These are phyloP conservation scores for Arabidopsis lyrata DNA, from an alignment of 441 rosid species.

Conservation along the genomic window DNA sequence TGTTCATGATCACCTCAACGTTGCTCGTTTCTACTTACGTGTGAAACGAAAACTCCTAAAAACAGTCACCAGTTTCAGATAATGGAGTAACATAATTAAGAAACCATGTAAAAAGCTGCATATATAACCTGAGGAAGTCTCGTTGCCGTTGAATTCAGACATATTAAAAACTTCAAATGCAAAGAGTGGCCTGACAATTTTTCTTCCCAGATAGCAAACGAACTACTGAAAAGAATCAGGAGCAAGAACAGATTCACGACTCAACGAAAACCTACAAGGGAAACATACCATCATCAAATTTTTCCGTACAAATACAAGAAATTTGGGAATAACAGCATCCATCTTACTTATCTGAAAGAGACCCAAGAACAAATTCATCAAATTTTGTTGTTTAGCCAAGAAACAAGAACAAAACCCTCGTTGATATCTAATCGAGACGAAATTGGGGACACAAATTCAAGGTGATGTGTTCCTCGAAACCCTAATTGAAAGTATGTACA, in stretches of 20 bases:
- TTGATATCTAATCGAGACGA: not conserved
- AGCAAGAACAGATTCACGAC: not conserved
- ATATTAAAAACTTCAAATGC: not conserved
- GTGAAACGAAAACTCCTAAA: not conserved
- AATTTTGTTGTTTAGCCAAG: not conserved
- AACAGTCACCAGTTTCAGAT: too few relatives aligned
- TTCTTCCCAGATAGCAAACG: not conserved
- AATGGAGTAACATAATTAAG: too few relatives aligned
- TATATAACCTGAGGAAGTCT: not conserved
- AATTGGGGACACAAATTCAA: not conserved
- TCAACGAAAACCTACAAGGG: conserved; percentile 1
- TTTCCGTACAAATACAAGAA: not conserved
- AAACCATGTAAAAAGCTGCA: not conserved
- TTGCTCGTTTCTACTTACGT: not conserved
- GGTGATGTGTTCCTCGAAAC: not conserved
- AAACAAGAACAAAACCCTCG: not conserved
- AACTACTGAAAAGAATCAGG: not conserved
- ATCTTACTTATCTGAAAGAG: not conserved
- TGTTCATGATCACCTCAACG: not conserved
- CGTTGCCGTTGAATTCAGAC: not conserved
- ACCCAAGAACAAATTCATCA: not conserved
- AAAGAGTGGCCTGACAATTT: not conserved
- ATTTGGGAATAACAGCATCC: not conserved
- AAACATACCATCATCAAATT: not conserved
- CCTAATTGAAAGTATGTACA: not conserved